Base-by-base conservation (phyloP, 2,329 filamentous ascomycete genomes). In the Plenodomus tracheiphilus region DNA sequence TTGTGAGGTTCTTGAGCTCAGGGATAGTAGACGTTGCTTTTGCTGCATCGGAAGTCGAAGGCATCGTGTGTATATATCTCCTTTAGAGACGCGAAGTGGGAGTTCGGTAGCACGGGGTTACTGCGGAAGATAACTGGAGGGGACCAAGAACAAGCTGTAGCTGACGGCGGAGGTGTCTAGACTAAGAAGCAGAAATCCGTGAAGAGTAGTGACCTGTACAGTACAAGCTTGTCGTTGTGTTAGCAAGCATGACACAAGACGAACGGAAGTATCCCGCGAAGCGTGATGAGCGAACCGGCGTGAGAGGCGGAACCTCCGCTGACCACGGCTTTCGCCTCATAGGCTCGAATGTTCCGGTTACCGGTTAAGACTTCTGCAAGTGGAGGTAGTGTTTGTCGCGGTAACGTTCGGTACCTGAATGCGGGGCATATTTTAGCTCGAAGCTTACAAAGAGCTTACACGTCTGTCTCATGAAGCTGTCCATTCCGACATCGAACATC, bases 1-100 rank as follows among this genome's bases (percentile, higher is more conserved):
- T 86, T 1, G 85, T 91, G 30, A 91, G 78, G 72, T 91, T 84
- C 66, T 86, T 86, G 49, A 59, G 56, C 10, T 48, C 47, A 7
- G 56, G 56, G 15, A 59, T 46, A 28, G 46, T 47, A 17, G 54
- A 37, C 11, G 39, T 32, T 15, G 28, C 39, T 17, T 43, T 41
- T 32, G 47, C 41, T 15, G 30, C 36, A 21, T 21, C 41, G 11
- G 41, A 25, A 16, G 46, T 32, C 15, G 28, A 32, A 32, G 28
- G 6, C 28, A 32, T 32, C 13, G 28, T 32, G 6, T 15, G 28
- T 32, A 15, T n/a, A n/a, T n/a, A n/a, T n/a, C n/a, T n/a, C n/a
- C n/a, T n/a, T n/a, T n/a, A n/a, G n/a, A n/a, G n/a, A n/a, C n/a
- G n/a, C n/a, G n/a, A n/a, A n/a, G n/a, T n/a, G n/a, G n/a, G n/a